Base-by-base conservation (phyloP, 495 filamentous ascomycete species). In the Aspergillus hancockii region DNA sequence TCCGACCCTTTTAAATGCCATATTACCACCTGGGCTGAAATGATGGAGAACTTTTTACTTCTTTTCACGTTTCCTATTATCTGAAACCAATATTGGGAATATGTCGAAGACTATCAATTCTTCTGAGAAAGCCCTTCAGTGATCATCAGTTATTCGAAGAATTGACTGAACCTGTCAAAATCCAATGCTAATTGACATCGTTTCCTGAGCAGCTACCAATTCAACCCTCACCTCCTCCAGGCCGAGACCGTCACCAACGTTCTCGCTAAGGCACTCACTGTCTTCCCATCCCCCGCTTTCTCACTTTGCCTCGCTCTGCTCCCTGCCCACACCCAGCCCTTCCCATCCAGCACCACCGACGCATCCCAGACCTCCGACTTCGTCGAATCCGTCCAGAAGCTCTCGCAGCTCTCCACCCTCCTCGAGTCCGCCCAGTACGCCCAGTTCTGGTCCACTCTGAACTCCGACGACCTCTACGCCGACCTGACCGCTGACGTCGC, bases 31-130 rank as follows among this genome's bases (percentile, higher is more conserved):
- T 45, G 49, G 49, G 56, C 61, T 75, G 67, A 23, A 63, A 59
- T 75, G 89, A 96, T 90, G 90, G 89, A 82, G 69, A 74, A 83
- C 68, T 55, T 76, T 67, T 68, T 67, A 64, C 83, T 67, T 62
- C 67, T 70, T 64, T 66, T 68, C 87, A 94, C 92, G 93, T 97
- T 97, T 96, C 91, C 91, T 96, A 97, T 97, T 97, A 97, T 85
- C 92, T 90, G 91, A 96, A 68, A 65, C 65, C 66, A 68, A 52
- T 61, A 62, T 49, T 61, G 49, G 66, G 72, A 67, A 62, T 57
- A 65, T 74, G 73, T 71, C 71, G 72, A 73, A 67, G 63, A 41
- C 64, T 63, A 65, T 60, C 58, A 58, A 67, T 63, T 65, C 64
- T 69, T 60, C 69, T 71, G 68, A 76, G 70, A 67, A 64, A 30